phyloP scores from a whole-genome alignment of 306 rosid species.

The Quercus aquifolioides region DNA sequence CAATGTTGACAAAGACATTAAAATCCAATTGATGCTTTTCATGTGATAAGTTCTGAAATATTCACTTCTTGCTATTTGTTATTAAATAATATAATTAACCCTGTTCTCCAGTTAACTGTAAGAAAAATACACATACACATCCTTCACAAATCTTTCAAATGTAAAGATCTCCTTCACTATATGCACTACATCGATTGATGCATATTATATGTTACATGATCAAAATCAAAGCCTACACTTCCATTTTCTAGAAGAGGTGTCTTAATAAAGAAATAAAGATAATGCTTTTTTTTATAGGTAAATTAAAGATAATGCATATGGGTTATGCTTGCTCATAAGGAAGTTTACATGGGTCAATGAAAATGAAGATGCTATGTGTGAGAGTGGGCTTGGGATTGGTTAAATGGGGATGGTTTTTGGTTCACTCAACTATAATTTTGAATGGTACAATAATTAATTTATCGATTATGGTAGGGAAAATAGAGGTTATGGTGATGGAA shows the following conservation, averaged over 20 bases:
- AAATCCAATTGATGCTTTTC: not conserved
- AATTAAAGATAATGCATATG: too few species aligned
- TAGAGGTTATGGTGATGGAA: not conserved
- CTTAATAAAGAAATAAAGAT: too few species aligned
- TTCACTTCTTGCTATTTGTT: not conserved
- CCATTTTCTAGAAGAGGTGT: not conserved
- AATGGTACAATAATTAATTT: not conserved
- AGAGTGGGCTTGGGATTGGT: not conserved
- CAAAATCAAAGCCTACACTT: not conserved
- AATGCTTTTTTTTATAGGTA: too few species aligned
- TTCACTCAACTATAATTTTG: not conserved
- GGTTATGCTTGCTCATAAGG: not conserved
- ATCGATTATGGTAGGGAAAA: not conserved
- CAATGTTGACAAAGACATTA: not conserved
- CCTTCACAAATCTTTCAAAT: not conserved
- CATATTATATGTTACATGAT: not conserved
- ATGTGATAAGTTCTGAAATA: not conserved
- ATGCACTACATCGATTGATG: not conserved
- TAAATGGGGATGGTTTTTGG: not conserved
- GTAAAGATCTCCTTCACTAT: not conserved
- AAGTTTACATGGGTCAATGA: not conserved
- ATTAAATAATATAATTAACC: not conserved
- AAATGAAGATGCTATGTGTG: not conserved
- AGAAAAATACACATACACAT: not conserved
- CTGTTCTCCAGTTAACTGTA: not conserved